Conservation (phyloP, 306 rosid species). For the Lathyrus oleraceus region DNA sequence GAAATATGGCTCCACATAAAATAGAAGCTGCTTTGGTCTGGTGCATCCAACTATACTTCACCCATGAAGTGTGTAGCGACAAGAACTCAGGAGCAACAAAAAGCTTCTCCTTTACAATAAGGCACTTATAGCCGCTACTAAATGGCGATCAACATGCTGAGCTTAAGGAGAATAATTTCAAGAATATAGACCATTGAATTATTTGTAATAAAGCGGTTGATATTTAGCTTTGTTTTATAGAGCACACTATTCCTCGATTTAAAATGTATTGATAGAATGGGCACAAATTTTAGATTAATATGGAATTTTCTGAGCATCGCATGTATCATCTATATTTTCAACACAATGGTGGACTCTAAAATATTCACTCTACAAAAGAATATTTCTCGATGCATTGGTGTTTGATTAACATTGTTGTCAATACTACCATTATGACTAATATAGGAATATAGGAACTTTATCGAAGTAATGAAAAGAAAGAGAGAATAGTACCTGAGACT, state of each 20-base stretch:
- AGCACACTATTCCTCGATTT: slow-evolving; percentile 1
- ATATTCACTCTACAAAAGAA: slow-evolving; percentile 21
- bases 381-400: slow-evolving; percentile 13
- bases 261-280: slow-evolving; percentile 9
- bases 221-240: slow-evolving; percentile 1
- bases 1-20: background rate
- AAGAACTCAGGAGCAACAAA: background rate
- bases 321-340: background rate
- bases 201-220: slow-evolving; percentile 1
- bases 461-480: background rate
- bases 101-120: background rate
- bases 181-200: background rate
- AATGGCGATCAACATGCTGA: background rate
- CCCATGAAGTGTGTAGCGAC: slow-evolving; percentile 4
- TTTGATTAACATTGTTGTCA: slow-evolving; percentile 21
- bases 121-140: slow-evolving; percentile 1
- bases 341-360: slow-evolving; percentile 16
- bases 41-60: background rate
- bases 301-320: slow-evolving; percentile 9
- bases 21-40: background rate
- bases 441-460: slow-evolving; percentile 27
- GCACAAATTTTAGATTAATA: background rate
- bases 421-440: background rate
- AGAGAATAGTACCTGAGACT: slow-evolving; percentile 79
- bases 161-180: slow-evolving; percentile 4